phyloP scores from a whole-genome alignment of 2,329 filamentous ascomycete genomes.

The Monilinia aucupariae region DNA sequence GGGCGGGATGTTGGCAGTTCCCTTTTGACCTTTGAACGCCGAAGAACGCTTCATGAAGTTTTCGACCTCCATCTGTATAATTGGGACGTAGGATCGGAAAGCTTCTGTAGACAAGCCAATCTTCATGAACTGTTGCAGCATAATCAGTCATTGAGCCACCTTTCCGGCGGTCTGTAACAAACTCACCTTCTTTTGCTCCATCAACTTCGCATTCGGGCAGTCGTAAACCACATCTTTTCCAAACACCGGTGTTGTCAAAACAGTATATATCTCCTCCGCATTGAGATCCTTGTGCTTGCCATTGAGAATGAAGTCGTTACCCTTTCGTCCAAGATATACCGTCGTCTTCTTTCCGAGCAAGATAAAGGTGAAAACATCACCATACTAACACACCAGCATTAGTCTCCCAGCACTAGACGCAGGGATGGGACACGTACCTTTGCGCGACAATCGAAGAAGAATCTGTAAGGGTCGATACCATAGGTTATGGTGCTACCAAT shows the following conservation, averaged over 20 bases:
- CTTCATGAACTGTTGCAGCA: constrained; percentile 62
- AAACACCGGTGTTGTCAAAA: constrained; percentile 67
- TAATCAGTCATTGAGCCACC: constrained; percentile 22
- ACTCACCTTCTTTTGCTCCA: constrained; percentile 89
- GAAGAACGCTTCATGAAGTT: constrained; percentile 65
- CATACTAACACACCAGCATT: constrained; percentile 51
- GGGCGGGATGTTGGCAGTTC: constrained; percentile 65
- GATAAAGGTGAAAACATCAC: constrained; percentile 85
- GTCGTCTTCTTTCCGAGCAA: constrained; percentile 86
- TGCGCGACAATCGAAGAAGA: constrained; percentile 67
- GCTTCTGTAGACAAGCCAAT: constrained; percentile 70
- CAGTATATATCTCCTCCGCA: constrained; percentile 84
- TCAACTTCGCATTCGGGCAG: constrained; percentile 84
- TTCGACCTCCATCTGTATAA: constrained; percentile 70
- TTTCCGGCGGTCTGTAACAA: not conserved
- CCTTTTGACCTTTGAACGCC: constrained; percentile 61
- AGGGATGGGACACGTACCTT: constrained; percentile 58
- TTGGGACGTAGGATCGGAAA: constrained; percentile 68
- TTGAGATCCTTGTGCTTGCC: constrained; percentile 85
- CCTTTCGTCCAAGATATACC: constrained; percentile 72
- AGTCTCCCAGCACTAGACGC: constrained; percentile 16
- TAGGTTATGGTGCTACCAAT: constrained; percentile 90
- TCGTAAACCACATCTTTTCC: constrained; percentile 86
- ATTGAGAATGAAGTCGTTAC: constrained; percentile 89
- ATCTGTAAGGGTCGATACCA: constrained; percentile 86